Evolutionary conservation across 768 basidiomycete species (phyloP).

Genomic region (Pisolithus albus): DNA sequence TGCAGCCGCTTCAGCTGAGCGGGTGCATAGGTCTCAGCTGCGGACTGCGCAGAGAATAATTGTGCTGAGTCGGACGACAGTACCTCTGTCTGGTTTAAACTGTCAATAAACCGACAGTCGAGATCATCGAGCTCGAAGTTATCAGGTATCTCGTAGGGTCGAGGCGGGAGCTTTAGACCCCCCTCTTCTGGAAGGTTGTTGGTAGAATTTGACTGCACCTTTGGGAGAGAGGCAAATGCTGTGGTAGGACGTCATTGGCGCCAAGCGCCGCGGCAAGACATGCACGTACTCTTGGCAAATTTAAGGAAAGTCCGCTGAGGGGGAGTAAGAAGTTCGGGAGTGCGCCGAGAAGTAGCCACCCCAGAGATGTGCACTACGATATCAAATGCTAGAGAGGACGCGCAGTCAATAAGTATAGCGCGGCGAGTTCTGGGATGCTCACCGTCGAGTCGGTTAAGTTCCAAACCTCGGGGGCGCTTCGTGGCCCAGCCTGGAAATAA

Average conservation of each 20-base stretch:
- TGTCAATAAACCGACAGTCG: slow-evolving; percentile 39
- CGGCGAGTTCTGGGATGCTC: neutral
- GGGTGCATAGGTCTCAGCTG: slow-evolving; percentile 14
- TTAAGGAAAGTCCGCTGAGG: slow-evolving; percentile 72
- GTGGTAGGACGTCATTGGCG: slow-evolving; percentile 2
- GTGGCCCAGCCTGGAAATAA: slow-evolving; percentile 83
- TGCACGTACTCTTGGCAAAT: slow-evolving; percentile 61
- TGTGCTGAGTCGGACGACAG: slow-evolving; percentile 2
- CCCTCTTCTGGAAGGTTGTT: slow-evolving; percentile 17
- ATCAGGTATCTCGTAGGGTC: slow-evolving; percentile 53
- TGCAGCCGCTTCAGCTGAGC: slow-evolving; percentile 50
- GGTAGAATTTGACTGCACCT: slow-evolving; percentile 32
- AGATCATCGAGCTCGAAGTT: slow-evolving; percentile 51
- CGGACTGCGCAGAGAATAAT: slow-evolving; percentile 13
- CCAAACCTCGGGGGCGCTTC: slow-evolving; percentile 34
- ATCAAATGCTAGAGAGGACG: slow-evolving; percentile 44
- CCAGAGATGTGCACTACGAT: slow-evolving; percentile 74
- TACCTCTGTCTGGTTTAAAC: slow-evolving; percentile 13
- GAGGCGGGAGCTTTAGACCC: slow-evolving; percentile 42
- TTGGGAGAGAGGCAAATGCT: slow-evolving; percentile 75
- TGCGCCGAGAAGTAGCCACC: slow-evolving; percentile 56
- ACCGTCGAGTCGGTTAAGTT: slow-evolving; percentile 23
- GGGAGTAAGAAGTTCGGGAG: slow-evolving; percentile 56
- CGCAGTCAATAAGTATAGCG: neutral
- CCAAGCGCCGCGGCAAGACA: neutral